Evolutionary conservation across 2,329 filamentous ascomycete genomes (phyloP).

Genomic region (Fusarium redolens): DNA sequence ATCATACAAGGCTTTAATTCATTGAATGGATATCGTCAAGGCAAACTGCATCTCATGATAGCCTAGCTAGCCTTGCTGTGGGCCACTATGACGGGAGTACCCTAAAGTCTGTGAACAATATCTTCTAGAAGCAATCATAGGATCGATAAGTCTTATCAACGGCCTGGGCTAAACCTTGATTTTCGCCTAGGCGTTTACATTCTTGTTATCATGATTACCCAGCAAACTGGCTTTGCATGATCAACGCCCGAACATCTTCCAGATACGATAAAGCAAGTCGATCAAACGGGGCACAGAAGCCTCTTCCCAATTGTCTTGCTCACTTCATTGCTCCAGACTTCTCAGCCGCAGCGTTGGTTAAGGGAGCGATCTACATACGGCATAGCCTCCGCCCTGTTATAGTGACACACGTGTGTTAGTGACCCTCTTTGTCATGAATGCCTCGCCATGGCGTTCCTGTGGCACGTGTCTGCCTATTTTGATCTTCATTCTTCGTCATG

Average conservation of each 20-base stretch:
- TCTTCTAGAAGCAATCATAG: neutral
- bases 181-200: neutral
- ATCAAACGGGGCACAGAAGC: neutral
- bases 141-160: neutral
- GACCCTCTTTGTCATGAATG: conserved; percentile 8
- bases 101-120: neutral
- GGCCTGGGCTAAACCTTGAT: neutral
- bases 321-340: neutral
- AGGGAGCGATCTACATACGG: neutral
- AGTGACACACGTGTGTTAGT: conserved; percentile 14
- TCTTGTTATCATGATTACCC: neutral
- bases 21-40: neutral
- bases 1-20: conserved; percentile 13
- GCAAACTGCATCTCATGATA: neutral
- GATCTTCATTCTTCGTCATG: neutral
- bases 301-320: neutral
- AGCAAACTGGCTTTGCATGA: too few species aligned
- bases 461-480: conserved; percentile 11
- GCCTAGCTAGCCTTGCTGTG: neutral
- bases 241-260: neutral
- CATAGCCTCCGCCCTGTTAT: conserved; percentile 30
- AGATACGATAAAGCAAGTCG: neutral
- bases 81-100: neutral
- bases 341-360: neutral
- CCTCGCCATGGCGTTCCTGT: conserved; percentile 8